Conservation (phyloP, 768 basidiomycete genomes). For the Amanita polypyramis region DNA sequence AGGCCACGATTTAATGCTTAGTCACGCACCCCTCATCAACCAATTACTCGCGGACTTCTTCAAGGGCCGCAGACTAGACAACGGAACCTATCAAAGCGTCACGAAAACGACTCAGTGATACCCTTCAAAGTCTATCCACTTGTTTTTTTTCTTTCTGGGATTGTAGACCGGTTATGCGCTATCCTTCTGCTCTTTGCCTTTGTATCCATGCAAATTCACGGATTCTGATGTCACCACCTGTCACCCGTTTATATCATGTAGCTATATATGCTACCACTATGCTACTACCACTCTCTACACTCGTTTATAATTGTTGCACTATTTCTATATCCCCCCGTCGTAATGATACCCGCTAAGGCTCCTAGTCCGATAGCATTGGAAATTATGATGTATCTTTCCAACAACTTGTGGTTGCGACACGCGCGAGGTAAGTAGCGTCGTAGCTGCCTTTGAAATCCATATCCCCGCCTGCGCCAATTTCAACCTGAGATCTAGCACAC, state of each 20-base stretch:
- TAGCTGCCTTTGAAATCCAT: too few relatives aligned
- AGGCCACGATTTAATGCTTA: slow-evolving; percentile 41
- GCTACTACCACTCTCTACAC: neutral
- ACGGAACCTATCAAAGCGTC: neutral
- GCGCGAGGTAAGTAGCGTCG: too few relatives aligned
- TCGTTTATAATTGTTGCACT: neutral
- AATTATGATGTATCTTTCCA: too few relatives aligned
- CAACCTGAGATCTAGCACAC: too few relatives aligned
- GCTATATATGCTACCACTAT: neutral
- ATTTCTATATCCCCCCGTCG: neutral
- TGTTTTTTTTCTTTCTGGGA: neutral
- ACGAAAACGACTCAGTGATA: neutral
- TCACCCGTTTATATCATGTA: neutral
- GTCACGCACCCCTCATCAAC: slow-evolving; percentile 26
- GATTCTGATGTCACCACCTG: neutral
- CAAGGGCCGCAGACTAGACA: slow-evolving; percentile 6
- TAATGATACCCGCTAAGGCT: neutral
- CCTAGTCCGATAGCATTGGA: too few relatives aligned
- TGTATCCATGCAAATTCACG: slow-evolving; percentile 2
- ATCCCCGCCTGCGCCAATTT: too few relatives aligned
- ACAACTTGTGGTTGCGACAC: too few relatives aligned
- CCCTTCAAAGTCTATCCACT: neutral
- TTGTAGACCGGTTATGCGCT: neutral
- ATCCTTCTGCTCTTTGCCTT: neutral
- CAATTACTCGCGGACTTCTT: slow-evolving; percentile 25